These are phyloP conservation scores for Helianthus annuus DNA, from an alignment of 129 eudicot species.

Conservation along the genomic window DNA sequence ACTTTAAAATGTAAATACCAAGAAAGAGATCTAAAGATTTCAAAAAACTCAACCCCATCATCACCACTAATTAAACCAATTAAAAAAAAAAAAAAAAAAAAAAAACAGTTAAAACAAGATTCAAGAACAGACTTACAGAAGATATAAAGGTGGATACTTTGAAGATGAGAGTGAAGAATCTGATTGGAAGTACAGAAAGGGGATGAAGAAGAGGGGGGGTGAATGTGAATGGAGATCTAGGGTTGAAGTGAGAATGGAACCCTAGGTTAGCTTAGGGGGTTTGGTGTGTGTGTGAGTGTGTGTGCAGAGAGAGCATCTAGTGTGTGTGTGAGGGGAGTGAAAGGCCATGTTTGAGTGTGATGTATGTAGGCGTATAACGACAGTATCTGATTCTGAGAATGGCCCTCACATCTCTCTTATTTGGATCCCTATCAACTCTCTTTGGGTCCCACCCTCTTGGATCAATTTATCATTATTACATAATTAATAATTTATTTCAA, in stretches of 20 bases:
- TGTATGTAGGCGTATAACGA: constrained; percentile 42
- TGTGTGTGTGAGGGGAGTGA: constrained; percentile 32
- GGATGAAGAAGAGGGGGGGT: constrained; percentile 11
- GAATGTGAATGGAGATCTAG: constrained; percentile 12
- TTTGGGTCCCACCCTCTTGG: constrained; percentile 26
- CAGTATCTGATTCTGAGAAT: constrained; percentile 28
- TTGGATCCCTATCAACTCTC: constrained; percentile 27
- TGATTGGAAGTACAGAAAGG: not conserved
- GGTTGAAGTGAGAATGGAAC: constrained; percentile 27
- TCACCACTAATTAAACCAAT: not conserved
- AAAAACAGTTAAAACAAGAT: not conserved
- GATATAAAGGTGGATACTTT: constrained; percentile 21
- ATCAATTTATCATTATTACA: not conserved
- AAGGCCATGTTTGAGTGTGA: constrained; percentile 25
- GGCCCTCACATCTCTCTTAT: constrained; percentile 25
- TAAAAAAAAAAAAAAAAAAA: not conserved
- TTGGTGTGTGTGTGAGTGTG: not conserved
- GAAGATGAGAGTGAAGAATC: constrained; percentile 1
- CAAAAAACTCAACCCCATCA: not conserved
- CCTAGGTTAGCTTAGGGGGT: constrained; percentile 14
- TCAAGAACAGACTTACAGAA: not conserved
- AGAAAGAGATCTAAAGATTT: constrained; percentile 8
- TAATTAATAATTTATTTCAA: too few relatives aligned
- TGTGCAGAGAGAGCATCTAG: not conserved
- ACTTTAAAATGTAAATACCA: not conserved